A percentile compares a stretch with the other conserved stretches of the same genome.
Evolutionary conservation across 805 yeast genomes (phyloP).

Genomic region (Pichia phayaonensis): DNA sequence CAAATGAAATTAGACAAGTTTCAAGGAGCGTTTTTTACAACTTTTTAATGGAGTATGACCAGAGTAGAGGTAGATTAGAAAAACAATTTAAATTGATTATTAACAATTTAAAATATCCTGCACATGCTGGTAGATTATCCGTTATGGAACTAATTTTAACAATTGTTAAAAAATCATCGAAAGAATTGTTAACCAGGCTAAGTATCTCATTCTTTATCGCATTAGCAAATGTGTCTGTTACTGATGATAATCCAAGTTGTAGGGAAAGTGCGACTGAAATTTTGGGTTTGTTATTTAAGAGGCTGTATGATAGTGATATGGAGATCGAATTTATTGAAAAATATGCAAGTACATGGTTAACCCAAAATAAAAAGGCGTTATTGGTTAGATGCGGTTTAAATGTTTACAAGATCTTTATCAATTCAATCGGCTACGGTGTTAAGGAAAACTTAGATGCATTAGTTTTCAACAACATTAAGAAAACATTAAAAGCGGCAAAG

Average conservation of each 20-base stretch:
- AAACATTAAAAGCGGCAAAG: slow-evolving; percentile 21
- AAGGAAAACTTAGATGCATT: slow-evolving; percentile 19
- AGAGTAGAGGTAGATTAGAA: slow-evolving; percentile 76
- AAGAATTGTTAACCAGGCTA: slow-evolving; percentile 49
- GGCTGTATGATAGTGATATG: slow-evolving; percentile 29
- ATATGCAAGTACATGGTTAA: slow-evolving; percentile 55
- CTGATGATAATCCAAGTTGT: slow-evolving; percentile 73
- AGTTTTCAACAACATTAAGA: slow-evolving; percentile 21
- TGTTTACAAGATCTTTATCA: slow-evolving; percentile 55
- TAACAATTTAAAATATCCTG: slow-evolving; percentile 73
- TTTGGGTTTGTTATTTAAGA: slow-evolving; percentile 45
- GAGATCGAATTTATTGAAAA: slow-evolving; percentile 32
- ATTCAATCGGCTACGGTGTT: slow-evolving; percentile 37
- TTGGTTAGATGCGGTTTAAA: slow-evolving; percentile 69
- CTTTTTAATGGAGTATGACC: slow-evolving; percentile 91
- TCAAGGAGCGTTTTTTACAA: slow-evolving; percentile 77
- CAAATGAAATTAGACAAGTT: slow-evolving; percentile 73
- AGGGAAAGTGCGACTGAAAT: slow-evolving; percentile 74
- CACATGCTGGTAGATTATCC: slow-evolving; percentile 80
- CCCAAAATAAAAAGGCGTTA: slow-evolving; percentile 40
- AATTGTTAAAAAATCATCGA: slow-evolving; percentile 58
- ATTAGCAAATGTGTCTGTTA: slow-evolving; percentile 64
- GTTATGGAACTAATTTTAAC: slow-evolving; percentile 80
- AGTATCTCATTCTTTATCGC: slow-evolving; percentile 78
- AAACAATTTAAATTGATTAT: slow-evolving; percentile 77